Base-by-base conservation (phyloP, 192 early-diverging fungal genomes). In the Anaeromyces robustus region DNA sequence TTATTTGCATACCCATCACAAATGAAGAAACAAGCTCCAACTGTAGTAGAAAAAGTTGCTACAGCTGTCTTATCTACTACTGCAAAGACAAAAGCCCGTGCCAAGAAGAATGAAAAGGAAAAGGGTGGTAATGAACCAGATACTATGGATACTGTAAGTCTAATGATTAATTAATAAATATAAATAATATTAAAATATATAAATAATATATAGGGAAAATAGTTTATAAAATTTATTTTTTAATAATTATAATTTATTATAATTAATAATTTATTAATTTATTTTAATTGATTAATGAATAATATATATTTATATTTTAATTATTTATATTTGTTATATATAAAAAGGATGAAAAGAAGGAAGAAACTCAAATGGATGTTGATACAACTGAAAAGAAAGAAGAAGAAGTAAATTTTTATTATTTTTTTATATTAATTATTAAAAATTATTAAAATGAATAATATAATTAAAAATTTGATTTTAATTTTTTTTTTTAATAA, bases 11-110 rank as follows among this genome's bases (percentile, higher is more conserved):
- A 99, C 84, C 96, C 95, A 77, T 91, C 95, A 4, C 85, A 93
- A 9, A 92, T 92, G 80, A 96, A 96, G 86, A 91, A 93, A 28
- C 93, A 94, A 78, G 92, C 92, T 28, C 86, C 87, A n/a, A 90
- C 90, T 77, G 91, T 90, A 19, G 89, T 96, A 26, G 94, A 96
- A 85, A 96, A 96, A 87, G 92, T 98, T 1, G 95, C 95, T 2
- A 97, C 96, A 22, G 97, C 97, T 1, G 95, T 98, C 28, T 87
- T 99, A 77, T 97, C 96, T 30, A 98, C 97, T 11, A 98, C 98
- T 18, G 95, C 95, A 43, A 98, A 95, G 87, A 92, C 94, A 11
- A 93, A 93, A 83, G 94, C 95, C 17, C 86, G 93, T 31, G 93
- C 93, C 14, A 94, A 93, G 86, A 94, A 94, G 85, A 85, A 84